Evolutionary conservation across 2,329 filamentous ascomycete species (phyloP).

Genomic region (Beauveria rudraprayagi): DNA sequence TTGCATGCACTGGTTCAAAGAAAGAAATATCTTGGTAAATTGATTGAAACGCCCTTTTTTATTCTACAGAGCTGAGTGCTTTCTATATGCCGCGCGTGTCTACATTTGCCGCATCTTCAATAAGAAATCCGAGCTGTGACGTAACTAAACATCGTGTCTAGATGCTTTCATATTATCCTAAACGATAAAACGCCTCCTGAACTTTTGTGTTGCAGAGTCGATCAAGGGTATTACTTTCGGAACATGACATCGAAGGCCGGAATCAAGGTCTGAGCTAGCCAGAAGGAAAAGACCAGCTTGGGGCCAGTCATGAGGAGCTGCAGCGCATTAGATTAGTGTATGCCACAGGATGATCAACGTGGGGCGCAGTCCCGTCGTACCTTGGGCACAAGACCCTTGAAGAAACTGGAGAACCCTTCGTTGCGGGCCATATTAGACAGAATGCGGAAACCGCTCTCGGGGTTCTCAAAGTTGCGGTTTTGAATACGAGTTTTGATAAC

Average conservation of each 20-base stretch:
- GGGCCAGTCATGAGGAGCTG: conserved; percentile 95
- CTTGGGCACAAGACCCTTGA: conserved; percentile 96
- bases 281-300: conserved; percentile 99
- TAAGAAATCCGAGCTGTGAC: neutral
- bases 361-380: conserved; percentile 28
- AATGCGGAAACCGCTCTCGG: conserved; percentile 88
- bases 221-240: conserved; percentile 22
- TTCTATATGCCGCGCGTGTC: conserved; percentile 7
- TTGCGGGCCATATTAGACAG: conserved; percentile 87
- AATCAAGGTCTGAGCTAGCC: conserved; percentile 96
- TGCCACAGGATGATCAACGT: neutral
- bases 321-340: conserved; percentile 15
- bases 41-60: conserved; percentile 9
- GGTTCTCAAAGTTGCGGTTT: conserved; percentile 98
- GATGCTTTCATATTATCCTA: conserved; percentile 2
- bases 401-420: conserved; percentile 81
- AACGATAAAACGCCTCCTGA: neutral
- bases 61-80: conserved; percentile 12
- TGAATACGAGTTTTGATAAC: conserved; percentile 98
- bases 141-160: conserved; percentile 1
- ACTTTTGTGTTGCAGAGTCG: neutral
- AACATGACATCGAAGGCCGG: conserved; percentile 66
- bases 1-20: neutral
- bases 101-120: conserved; percentile 7
- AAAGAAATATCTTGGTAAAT: neutral